Conservation (phyloP, 2,329 filamentous ascomycete species). For the Claviceps arundinis region DNA sequence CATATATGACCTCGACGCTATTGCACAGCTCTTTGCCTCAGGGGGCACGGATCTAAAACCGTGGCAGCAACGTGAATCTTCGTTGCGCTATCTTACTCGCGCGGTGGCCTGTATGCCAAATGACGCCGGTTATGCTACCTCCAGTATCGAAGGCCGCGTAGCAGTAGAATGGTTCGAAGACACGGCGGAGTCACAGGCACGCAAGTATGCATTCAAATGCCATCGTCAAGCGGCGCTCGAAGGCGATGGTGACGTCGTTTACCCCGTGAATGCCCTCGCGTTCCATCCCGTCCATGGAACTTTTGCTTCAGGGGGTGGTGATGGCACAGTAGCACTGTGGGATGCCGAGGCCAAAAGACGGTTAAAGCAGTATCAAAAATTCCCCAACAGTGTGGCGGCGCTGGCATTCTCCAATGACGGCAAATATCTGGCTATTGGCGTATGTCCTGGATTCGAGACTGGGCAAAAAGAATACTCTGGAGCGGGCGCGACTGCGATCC, state of each 20-base stretch:
- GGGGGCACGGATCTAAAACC: conserved; percentile 47
- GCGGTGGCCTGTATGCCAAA: conserved; percentile 94
- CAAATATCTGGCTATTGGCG: conserved; percentile 62
- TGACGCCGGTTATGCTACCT: conserved; percentile 84
- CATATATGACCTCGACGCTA: conserved; percentile 76
- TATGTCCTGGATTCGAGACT: conserved; percentile 79
- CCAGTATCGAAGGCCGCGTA: conserved; percentile 86
- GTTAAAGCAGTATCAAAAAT: conserved; percentile 80
- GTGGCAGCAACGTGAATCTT: conserved; percentile 89
- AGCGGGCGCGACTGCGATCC: conserved; percentile 61
- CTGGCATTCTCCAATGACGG: conserved; percentile 68
- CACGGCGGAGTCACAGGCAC: conserved; percentile 68
- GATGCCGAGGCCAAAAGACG: conserved; percentile 82
- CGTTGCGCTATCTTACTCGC: conserved; percentile 89
- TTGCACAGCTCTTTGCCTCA: conserved; percentile 40
- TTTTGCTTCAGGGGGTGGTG: conserved; percentile 80
- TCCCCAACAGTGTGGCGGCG: conserved; percentile 63
- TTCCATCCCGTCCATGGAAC: conserved; percentile 78
- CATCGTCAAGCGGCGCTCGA: conserved; percentile 63
- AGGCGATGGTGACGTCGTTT: conserved; percentile 64
- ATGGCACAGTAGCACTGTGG: conserved; percentile 87
- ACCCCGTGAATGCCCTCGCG: conserved; percentile 78
- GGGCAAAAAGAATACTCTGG: conserved; percentile 67
- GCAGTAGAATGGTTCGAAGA: conserved; percentile 98
- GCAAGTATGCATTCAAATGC: conserved; percentile 98